Evolutionary conservation across 1,284 basidiomycete species (phyloP).

Genomic region (Coniferiporia sulphurascens): DNA sequence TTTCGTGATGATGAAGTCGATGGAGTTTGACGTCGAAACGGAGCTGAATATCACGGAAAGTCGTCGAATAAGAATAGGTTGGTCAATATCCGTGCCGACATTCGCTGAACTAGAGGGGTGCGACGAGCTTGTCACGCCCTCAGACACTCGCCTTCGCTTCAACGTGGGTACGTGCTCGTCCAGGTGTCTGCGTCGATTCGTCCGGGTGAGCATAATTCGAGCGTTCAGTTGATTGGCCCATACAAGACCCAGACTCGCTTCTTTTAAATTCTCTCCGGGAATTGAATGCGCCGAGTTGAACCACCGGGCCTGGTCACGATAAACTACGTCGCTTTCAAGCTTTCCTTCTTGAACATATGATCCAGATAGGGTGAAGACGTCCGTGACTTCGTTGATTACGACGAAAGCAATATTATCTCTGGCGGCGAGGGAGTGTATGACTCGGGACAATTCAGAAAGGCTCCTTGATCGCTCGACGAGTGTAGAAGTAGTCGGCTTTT

Average conservation of each 20-base stretch:
- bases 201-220: slow-evolving; percentile 78
- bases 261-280: slow-evolving; percentile 57
- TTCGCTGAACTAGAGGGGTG: slow-evolving; percentile 19
- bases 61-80: slow-evolving; percentile 50
- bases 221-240: slow-evolving; percentile 90
- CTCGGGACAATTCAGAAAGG: slow-evolving; percentile 59
- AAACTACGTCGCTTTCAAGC: slow-evolving; percentile 42
- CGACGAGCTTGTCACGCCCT: neutral
- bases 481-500: slow-evolving; percentile 50
- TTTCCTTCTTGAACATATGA: slow-evolving; percentile 22
- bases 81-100: slow-evolving; percentile 29
- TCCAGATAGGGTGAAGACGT: slow-evolving; percentile 50
- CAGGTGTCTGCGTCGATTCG: slow-evolving; percentile 59
- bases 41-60: slow-evolving; percentile 74
- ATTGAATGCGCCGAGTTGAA: slow-evolving; percentile 63
- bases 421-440: slow-evolving; percentile 65
- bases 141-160: slow-evolving; percentile 32
- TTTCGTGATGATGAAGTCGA: slow-evolving; percentile 69
- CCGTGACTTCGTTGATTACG: slow-evolving; percentile 84
- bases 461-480: slow-evolving; percentile 67
- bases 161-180: slow-evolving; percentile 31
- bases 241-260: slow-evolving; percentile 79
- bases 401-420: slow-evolving; percentile 66
- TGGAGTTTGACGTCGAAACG: slow-evolving; percentile 47
- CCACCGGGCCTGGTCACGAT: slow-evolving; percentile 71